Conservation (phyloP, 345 rosid species). For the Brassica napus region Da-Ae NC_063436.1:16766001-16766500, state of each 20-base stretch:
- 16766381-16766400: too few species aligned
- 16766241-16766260: constrained; percentile 58
- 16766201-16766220: constrained; percentile 58
- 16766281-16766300: background rate
- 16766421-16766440: too few species aligned
- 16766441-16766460: background rate
- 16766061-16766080: constrained; percentile 6
- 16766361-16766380: too few species aligned
- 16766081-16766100: background rate
- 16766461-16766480: background rate
- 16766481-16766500: background rate
- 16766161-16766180: constrained; percentile 62
- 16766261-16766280: constrained; percentile 44
- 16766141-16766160: background rate
- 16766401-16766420: too few species aligned
- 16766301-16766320: background rate
- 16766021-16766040: background rate
- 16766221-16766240: constrained; percentile 69
- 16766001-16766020: background rate
- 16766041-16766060: constrained; percentile 14
- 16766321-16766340: background rate
- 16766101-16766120: constrained; percentile 7
- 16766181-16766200: constrained; percentile 66
- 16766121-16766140: background rate
- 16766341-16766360: background rate